A percentile compares a stretch with the other conserved stretches of the same genome.
These are phyloP conservation scores for Magnolia kwangsiensis DNA, from an alignment of 164 flowering plant genomes.

Conservation along the genomic window DNA sequence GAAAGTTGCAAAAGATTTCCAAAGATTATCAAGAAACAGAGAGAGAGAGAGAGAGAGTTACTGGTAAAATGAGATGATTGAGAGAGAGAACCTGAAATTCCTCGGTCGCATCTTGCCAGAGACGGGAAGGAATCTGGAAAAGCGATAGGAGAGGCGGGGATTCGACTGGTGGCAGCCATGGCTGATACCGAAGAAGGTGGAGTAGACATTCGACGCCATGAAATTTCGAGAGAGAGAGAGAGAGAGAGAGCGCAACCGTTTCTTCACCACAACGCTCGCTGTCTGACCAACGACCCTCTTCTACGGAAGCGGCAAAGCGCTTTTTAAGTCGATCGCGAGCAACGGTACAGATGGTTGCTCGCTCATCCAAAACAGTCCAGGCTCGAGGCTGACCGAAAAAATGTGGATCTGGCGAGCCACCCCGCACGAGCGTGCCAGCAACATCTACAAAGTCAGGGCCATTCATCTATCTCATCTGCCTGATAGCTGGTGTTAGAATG, in stretches of 20 bases:
- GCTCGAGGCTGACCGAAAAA: no score
- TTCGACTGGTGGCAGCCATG: conserved; percentile 26
- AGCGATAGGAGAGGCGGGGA: conserved; percentile 18
- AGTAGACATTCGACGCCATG: conserved; percentile 43
- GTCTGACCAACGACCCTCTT: neutral
- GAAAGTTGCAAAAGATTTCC: neutral
- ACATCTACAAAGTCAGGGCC: no score
- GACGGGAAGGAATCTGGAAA: conserved; percentile 32
- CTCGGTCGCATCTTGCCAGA: conserved; percentile 58
- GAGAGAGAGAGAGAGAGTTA: neutral
- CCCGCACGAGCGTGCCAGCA: no score
- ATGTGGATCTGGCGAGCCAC: no score
- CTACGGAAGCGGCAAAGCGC: neutral
- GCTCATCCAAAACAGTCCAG: no score
- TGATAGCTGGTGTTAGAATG: no score
- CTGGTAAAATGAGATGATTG: no score
- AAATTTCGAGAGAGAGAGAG: neutral
- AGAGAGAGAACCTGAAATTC: conserved; percentile 38
- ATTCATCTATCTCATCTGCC: no score
- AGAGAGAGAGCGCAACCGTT: conserved; percentile 13
- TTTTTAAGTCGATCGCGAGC: neutral
- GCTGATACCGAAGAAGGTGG: conserved; percentile 32
- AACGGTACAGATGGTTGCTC: neutral
- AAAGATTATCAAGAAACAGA: neutral
- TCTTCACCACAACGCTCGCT: conserved; percentile 17